A percentile compares a stretch with the other conserved stretches of the same genome.
These are phyloP conservation scores for Erucastrum elatum DNA, from an alignment of 345 rosid species.

Conservation along the genomic window DNA sequence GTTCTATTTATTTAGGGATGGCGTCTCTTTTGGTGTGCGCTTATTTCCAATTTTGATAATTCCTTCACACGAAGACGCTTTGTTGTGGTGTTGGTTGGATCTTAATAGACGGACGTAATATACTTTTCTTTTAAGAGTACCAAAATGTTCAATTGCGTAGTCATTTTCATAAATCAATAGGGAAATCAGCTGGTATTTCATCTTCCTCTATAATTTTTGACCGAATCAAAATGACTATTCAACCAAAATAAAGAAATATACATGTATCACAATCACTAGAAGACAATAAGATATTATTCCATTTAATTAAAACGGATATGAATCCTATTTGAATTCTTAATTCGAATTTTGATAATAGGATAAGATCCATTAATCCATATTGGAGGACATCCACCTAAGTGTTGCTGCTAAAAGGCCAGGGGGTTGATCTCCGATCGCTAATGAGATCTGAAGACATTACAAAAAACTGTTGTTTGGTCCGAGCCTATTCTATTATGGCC, in stretches of 20 bases:
- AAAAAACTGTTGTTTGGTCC: too few species aligned
- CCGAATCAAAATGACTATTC: neutral
- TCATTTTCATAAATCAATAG: neutral
- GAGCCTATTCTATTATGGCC: too few species aligned
- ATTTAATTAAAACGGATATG: neutral
- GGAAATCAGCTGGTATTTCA: too few species aligned
- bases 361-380: too few species aligned
- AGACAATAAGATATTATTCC: neutral
- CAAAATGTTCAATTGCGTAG: neutral
- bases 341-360: too few species aligned
- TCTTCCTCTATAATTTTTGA: neutral
- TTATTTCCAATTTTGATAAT: conserved; percentile 26
- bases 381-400: too few species aligned
- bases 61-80: conserved; percentile 28
- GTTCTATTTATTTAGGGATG: neutral
- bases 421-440: too few species aligned
- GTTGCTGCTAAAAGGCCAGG: too few species aligned
- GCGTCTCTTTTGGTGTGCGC: conserved; percentile 29
- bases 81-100: conserved; percentile 27
- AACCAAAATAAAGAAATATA: neutral
- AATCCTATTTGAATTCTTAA: neutral
- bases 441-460: too few species aligned
- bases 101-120: neutral
- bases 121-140: neutral
- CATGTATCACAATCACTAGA: neutral